phyloP scores from a whole-genome alignment of 352 stramenopile genomes.

The Phytophthora ohioensis region DNA sequence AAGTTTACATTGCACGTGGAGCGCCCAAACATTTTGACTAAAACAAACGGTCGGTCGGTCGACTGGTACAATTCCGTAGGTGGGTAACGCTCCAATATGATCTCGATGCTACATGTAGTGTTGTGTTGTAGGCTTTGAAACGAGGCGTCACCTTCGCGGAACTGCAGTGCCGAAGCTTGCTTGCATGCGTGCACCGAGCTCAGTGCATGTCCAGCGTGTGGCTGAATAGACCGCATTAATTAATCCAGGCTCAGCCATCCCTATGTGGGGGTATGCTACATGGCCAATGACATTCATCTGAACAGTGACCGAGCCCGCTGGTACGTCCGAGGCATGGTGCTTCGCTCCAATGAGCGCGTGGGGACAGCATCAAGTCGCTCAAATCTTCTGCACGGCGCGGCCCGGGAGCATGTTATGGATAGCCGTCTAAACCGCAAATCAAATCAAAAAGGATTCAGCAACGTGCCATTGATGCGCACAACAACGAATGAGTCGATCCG shows the following conservation, averaged over 20 bases:
- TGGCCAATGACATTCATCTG: neutral
- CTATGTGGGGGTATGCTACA: neutral
- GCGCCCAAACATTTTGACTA: neutral
- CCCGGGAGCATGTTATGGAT: too few species aligned
- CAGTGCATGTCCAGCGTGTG: too few species aligned
- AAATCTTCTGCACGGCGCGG: neutral
- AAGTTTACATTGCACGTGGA: neutral
- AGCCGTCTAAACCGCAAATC: too few species aligned
- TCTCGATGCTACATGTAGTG: too few species aligned
- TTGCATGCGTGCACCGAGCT: neutral
- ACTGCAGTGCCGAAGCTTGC: too few species aligned
- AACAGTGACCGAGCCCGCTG: slow-evolving; percentile 12
- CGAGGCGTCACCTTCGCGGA: neutral
- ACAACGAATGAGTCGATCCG: slow-evolving; percentile 2
- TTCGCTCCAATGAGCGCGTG: slow-evolving; percentile 24
- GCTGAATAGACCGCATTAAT: neutral
- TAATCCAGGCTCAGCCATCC: neutral
- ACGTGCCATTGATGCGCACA: slow-evolving; percentile 14
- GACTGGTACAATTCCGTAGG: neutral
- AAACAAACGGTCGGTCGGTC: neutral
- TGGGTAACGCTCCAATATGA: neutral
- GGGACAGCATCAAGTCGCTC: slow-evolving; percentile 4
- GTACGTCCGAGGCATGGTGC: slow-evolving; percentile 23
- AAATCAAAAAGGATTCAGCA: slow-evolving; percentile 7
- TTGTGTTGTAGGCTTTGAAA: too few species aligned